Evolutionary conservation across 257 asterid genomes (phyloP).

Genomic region (Craterostigma plantagineum): DNA sequence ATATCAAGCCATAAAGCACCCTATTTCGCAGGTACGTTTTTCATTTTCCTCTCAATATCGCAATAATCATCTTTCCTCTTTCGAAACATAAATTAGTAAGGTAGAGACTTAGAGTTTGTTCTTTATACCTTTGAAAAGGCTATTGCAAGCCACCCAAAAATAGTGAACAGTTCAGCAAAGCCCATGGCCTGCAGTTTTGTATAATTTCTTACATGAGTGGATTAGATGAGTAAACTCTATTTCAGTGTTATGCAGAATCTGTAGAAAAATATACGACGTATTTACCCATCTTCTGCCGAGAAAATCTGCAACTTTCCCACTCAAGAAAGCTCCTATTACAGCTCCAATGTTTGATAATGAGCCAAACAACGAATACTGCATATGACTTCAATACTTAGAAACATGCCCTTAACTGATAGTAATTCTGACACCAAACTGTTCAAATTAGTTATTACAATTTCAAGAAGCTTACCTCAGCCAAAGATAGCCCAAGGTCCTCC

Average conservation of each 20-base stretch:
- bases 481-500: constrained; percentile 46
- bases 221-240: background rate
- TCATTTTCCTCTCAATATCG: background rate
- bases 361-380: constrained; percentile 76
- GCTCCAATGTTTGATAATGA: constrained; percentile 83
- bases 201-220: background rate
- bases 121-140: constrained; percentile 57
- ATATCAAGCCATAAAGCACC: constrained; percentile 57
- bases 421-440: no score
- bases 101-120: no score
- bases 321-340: constrained; percentile 61
- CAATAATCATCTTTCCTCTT: no score
- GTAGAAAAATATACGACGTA: background rate
- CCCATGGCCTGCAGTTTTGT: constrained; percentile 58
- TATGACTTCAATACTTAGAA: background rate
- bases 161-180: constrained; percentile 44
- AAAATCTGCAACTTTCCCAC: constrained; percentile 77
- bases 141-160: constrained; percentile 58
- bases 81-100: no score
- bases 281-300: constrained; percentile 63
- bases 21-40: constrained; percentile 15
- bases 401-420: no score
- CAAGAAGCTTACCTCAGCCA: constrained; percentile 36
- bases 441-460: background rate
- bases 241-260: background rate